These are phyloP conservation scores for Gelatoporia subvermispora DNA, from an alignment of 768 basidiomycete species.

Conservation along the genomic window DNA sequence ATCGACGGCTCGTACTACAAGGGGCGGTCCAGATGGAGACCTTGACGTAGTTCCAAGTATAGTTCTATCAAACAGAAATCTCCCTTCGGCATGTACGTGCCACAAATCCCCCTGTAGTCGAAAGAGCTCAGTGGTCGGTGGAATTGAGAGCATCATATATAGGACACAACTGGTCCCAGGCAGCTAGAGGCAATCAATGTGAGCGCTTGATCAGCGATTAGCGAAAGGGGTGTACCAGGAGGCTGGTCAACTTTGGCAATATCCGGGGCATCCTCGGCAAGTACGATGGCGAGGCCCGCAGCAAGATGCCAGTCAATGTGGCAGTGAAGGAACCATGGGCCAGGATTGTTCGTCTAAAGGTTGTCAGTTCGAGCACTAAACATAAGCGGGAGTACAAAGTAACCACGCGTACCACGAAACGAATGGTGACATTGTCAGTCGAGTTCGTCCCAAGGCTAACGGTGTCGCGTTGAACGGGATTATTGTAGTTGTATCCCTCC, in stretches of 20 bases:
- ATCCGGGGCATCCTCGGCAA: conserved; percentile 1
- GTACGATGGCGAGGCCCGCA: conserved; percentile 35
- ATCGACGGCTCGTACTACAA: too few relatives aligned
- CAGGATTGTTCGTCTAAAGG: conserved; percentile 49
- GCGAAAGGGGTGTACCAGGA: neutral
- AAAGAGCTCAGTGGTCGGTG: conserved; percentile 9
- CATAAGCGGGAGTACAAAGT: neutral
- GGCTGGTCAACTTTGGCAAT: neutral
- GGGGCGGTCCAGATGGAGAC: too few relatives aligned
- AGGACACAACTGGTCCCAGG: conserved; percentile 9
- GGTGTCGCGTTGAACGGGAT: conserved; percentile 31
- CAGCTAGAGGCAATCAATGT: conserved; percentile 5
- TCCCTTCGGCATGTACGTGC: too few relatives aligned
- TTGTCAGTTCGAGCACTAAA: conserved; percentile 31
- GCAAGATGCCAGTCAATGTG: conserved; percentile 26
- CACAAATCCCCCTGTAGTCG: too few relatives aligned
- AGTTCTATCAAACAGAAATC: too few relatives aligned
- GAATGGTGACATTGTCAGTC: conserved; percentile 18
- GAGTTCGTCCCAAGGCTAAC: conserved; percentile 15
- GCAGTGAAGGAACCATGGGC: conserved; percentile 40
- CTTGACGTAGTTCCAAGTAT: too few relatives aligned
- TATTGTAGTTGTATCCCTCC: conserved; percentile 28
- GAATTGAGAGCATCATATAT: conserved; percentile 7
- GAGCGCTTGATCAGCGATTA: neutral
- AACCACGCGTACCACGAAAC: conserved; percentile 11